Evolutionary conservation across 768 basidiomycete species (phyloP).

Genomic region (Pulveroboletus sp.): DNA sequence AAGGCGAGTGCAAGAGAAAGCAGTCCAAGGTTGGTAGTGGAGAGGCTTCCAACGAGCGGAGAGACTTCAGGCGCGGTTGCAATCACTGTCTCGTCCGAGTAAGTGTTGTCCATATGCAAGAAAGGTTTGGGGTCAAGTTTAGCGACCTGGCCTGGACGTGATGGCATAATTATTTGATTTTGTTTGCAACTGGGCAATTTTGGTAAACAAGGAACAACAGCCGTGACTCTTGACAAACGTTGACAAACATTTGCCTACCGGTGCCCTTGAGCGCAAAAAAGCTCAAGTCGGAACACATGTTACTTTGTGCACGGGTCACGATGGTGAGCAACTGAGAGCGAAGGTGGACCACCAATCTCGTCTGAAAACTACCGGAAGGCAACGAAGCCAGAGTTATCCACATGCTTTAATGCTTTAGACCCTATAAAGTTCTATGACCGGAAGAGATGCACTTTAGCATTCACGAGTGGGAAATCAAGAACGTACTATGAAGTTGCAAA

Average conservation of each 20-base stretch:
- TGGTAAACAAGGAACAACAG: constrained; percentile 13
- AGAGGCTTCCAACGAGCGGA: constrained; percentile 33
- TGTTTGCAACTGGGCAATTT: constrained; percentile 1
- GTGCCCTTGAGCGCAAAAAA: too few species aligned
- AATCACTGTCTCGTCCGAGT: constrained; percentile 8
- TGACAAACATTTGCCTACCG: too few species aligned
- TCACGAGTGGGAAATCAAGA: neutral
- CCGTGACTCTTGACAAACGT: too few species aligned
- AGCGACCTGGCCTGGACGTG: too few species aligned
- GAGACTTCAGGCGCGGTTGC: constrained; percentile 33
- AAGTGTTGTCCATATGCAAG: neutral
- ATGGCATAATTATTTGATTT: constrained; percentile 16
- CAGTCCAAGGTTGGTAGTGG: constrained; percentile 36
- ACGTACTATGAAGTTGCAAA: constrained; percentile 9
- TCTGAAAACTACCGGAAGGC: constrained; percentile 12
- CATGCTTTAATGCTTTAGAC: neutral
- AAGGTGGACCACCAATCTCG: constrained; percentile 3
- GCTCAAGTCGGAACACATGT: neutral
- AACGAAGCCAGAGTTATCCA: neutral
- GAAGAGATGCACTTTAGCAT: neutral
- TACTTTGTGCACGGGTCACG: constrained; percentile 2
- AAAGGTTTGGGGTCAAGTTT: too few species aligned
- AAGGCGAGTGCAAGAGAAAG: constrained; percentile 43
- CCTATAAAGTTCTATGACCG: constrained; percentile 2
- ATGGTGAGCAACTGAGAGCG: neutral